Conservation (phyloP, 768 basidiomycete genomes). For the Xerocomellus chrysenteron region DNA sequence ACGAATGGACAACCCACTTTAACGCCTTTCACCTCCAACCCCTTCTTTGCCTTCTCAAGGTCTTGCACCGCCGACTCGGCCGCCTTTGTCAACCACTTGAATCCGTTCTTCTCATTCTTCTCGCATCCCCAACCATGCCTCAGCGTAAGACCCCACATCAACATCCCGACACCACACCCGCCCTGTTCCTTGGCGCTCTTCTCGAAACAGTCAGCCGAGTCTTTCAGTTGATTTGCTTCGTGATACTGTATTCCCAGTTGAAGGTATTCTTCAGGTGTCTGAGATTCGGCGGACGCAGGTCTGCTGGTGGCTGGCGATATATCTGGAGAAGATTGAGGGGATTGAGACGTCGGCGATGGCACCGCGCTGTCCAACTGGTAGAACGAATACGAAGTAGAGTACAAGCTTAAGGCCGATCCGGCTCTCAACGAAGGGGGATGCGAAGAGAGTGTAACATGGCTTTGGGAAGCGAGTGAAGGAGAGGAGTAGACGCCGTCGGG, state of each 20-base stretch:
- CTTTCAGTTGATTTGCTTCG: slow-evolving; percentile 65
- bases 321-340: slow-evolving; percentile 14
- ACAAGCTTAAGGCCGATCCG: slow-evolving; percentile 44
- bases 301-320: slow-evolving; percentile 17
- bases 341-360: slow-evolving; percentile 42
- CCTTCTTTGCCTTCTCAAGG: slow-evolving; percentile 61
- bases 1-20: slow-evolving; percentile 37
- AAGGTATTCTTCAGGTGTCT: slow-evolving; percentile 64
- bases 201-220: slow-evolving; percentile 75
- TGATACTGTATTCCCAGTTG: slow-evolving; percentile 78
- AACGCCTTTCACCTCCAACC: slow-evolving; percentile 53
- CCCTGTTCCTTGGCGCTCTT: slow-evolving; percentile 69
- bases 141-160: slow-evolving; percentile 87
- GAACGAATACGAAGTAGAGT: slow-evolving; percentile 62
- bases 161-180: slow-evolving; percentile 86
- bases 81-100: slow-evolving; percentile 80
- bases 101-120: slow-evolving; percentile 76
- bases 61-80: slow-evolving; percentile 80
- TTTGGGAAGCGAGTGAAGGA: slow-evolving; percentile 12
- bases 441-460: slow-evolving; percentile 23
- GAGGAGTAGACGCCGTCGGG: slow-evolving; percentile 16
- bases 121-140: slow-evolving; percentile 87
- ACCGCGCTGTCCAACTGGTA: slow-evolving; percentile 52
- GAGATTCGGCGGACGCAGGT: slow-evolving; percentile 19
- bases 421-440: slow-evolving; percentile 38